phyloP scores from a whole-genome alignment of 148 eudicot species.

The Chenopodium suecicum region DNA sequence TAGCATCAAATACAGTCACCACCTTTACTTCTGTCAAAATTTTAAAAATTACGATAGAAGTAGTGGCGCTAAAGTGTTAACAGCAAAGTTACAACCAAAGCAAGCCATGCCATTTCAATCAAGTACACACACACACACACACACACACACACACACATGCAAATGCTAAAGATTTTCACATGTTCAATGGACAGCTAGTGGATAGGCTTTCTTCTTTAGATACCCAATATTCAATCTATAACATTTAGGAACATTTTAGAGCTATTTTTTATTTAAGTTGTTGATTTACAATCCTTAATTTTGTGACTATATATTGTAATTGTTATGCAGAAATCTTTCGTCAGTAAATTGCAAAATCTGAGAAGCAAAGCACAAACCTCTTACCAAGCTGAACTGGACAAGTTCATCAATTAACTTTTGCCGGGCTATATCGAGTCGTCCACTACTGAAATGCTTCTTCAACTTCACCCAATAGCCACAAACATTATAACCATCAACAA shows the following conservation, averaged over 20 bases:
- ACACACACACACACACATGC: not conserved
- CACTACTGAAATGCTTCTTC: constrained; percentile 86
- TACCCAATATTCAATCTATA: not conserved
- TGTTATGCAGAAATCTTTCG: not conserved
- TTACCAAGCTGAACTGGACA: constrained; percentile 69
- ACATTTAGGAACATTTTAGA: not conserved
- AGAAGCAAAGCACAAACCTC: constrained; percentile 65
- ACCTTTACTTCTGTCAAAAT: constrained; percentile 81
- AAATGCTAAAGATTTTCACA: not conserved
- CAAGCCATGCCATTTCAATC: constrained; percentile 7
- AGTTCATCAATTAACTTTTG: constrained; percentile 93
- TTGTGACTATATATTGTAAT: not conserved
- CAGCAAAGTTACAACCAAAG: constrained; percentile 14
- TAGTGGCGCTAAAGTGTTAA: not conserved
- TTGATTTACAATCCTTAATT: not conserved
- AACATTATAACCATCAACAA: constrained; percentile 97
- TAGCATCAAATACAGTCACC: constrained; percentile 95
- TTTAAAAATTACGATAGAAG: constrained; percentile 25
- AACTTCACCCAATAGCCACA: constrained; percentile 95
- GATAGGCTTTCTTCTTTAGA: not conserved
- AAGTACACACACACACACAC: not conserved
- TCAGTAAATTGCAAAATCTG: constrained; percentile 11
- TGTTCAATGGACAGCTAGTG: not conserved
- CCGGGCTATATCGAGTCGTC: constrained; percentile 85
- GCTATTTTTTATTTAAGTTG: not conserved